Base-by-base conservation (phyloP, 176 grass and related monocot genomes). In the Dactylis glomerata region DNA sequence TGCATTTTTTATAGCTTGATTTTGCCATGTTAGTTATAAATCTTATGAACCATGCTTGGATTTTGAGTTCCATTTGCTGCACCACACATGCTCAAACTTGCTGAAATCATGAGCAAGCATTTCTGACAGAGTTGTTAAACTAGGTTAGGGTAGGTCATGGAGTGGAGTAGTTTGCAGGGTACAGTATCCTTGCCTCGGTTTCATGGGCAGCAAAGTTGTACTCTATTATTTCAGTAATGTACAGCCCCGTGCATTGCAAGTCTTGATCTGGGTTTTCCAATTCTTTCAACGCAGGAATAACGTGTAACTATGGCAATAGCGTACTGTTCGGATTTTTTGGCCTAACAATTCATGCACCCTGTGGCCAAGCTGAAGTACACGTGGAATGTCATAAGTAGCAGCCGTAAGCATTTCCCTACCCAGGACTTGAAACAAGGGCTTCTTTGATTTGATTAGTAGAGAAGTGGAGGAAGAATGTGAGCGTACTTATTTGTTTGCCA, bases 231-330 rank as follows among this genome's bases (percentile, higher is more conserved):
- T 64, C 6, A 59, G 51, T 63, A 41, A 55, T 64, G 69, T 41
- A 59, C 49, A 67, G 68, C 42, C 51, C 72, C 71, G 83, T 89
- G 41, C 2, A 14, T 55, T 55, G 32, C 78, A 89, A 78, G 88
- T 52, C 24, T 62, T 36, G 30, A 38, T 80, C 78, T 81, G 71
- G 64, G 50, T 65, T 42, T 73, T 54, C 73, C 31, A 82, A 77
- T 63, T 3, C 19, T 68, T 40, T 85, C 45, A 41, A 68, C 82
- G 33, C 34, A 38, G 10, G 15, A 52, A 41, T 28, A 66, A 15
- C 57, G 72, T 66, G 33, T 23, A 22, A 22, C 20, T 46, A 57
- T 45, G 38, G 12, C 20, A 59, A n/a, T 15, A 42, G 31, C 68
- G 51, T 19, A 15, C 5, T 24, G 15, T 59, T 79, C 28, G 41